These are phyloP conservation scores for Aspergillus sojae DNA, from an alignment of 2,329 filamentous ascomycete species.

Conservation along the genomic window DNA sequence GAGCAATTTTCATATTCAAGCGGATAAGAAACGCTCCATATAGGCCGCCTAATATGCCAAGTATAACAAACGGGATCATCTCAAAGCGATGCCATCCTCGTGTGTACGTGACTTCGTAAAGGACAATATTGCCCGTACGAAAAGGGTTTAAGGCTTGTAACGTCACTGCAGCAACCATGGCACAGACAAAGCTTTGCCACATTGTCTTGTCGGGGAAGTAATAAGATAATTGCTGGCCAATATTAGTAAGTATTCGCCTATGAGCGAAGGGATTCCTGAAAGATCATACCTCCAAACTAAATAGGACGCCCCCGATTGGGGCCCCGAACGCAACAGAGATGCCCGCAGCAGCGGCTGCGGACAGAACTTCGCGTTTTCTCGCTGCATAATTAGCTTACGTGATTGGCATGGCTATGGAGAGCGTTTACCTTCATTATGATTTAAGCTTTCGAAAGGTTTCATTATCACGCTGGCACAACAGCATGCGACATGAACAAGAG, in stretches of 20 bases:
- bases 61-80: conserved; percentile 79
- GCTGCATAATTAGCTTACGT: conserved; percentile 54
- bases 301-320: conserved; percentile 90
- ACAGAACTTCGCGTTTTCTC: conserved; percentile 88
- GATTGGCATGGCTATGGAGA: not conserved
- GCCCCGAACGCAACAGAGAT: conserved; percentile 94
- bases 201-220: conserved; percentile 99
- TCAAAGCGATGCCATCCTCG: conserved; percentile 94
- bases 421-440: conserved; percentile 76
- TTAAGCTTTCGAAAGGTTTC: conserved; percentile 80
- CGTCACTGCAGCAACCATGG: conserved; percentile 96
- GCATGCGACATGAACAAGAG: conserved; percentile 92
- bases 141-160: conserved; percentile 93
- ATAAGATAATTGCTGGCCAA: conserved; percentile 77
- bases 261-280: not conserved
- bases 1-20: conserved; percentile 82
- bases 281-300: conserved; percentile 78
- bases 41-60: conserved; percentile 88
- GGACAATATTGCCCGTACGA: conserved; percentile 88
- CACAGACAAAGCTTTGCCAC: conserved; percentile 99
- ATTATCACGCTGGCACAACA: conserved; percentile 94
- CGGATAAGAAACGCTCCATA: conserved; percentile 96
- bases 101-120: conserved; percentile 94
- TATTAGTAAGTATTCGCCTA: not conserved
- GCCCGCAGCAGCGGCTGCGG: conserved; percentile 86